phyloP scores from a whole-genome alignment of 495 filamentous ascomycete genomes.

The Tuber umbilicatum region DNA sequence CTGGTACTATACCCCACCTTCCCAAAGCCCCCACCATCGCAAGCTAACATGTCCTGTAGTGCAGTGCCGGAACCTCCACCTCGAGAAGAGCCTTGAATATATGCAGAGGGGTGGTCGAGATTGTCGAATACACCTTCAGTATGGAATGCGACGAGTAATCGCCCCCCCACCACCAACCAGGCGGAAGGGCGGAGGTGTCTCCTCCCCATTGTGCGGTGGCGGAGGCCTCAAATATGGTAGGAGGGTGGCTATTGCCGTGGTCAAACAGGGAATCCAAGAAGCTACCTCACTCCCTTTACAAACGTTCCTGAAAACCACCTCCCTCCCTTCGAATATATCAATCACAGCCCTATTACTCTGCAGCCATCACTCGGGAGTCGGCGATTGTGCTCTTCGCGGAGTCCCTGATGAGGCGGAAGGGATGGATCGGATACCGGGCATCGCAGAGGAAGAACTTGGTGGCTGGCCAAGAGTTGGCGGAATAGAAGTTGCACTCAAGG shows the following conservation, averaged over 20 bases:
- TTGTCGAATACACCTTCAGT: conserved; percentile 68
- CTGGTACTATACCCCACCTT: conserved; percentile 62
- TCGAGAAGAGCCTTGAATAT: conserved; percentile 85
- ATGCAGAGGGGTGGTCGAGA: conserved; percentile 88
- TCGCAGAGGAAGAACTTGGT: conserved; percentile 37
- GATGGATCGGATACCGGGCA: conserved; percentile 56
- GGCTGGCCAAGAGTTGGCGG: conserved; percentile 55
- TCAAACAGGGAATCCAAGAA: conserved; percentile 90
- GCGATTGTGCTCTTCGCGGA: conserved; percentile 81
- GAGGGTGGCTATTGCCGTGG: conserved; percentile 79
- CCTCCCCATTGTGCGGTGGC: conserved; percentile 30
- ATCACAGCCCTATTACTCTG: conserved; percentile 72
- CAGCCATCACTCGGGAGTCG: conserved; percentile 72
- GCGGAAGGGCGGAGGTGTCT: conserved; percentile 13
- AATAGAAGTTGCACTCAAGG: conserved; percentile 65
- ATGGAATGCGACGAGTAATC: conserved; percentile 15
- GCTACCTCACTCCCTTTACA: conserved; percentile 88
- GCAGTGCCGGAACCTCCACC: conserved; percentile 41
- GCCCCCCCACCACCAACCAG: conserved; percentile 29
- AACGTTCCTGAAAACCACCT: conserved; percentile 71
- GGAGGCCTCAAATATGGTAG: conserved; percentile 46
- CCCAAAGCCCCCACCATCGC: not conserved
- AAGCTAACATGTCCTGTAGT: conserved; percentile 17
- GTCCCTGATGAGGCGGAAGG: conserved; percentile 82
- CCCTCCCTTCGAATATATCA: conserved; percentile 74